phyloP scores from a whole-genome alignment of 495 filamentous ascomycete species.

The Aspergillus steynii region DNA sequence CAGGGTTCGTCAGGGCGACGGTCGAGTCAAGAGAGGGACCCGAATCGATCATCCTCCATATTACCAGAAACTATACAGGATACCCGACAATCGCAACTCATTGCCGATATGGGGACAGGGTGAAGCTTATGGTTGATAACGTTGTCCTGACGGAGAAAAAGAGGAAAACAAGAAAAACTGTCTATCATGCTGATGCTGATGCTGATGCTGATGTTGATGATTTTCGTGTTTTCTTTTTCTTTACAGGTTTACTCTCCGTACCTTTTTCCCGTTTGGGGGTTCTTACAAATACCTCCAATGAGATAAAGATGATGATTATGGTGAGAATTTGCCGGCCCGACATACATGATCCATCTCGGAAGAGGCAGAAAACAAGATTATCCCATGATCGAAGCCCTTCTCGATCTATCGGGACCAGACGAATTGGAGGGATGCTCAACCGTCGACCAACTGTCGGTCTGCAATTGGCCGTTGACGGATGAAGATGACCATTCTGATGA shows the following conservation, averaged over 20 bases:
- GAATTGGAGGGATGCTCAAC: background rate
- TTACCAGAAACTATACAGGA: background rate
- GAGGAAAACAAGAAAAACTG: background rate
- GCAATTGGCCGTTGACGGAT: background rate
- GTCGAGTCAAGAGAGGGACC: background rate
- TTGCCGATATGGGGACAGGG: background rate
- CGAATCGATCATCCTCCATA: background rate
- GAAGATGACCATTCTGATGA: background rate
- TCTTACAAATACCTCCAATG: background rate
- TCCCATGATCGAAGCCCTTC: background rate
- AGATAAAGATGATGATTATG: background rate
- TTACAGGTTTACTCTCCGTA: background rate
- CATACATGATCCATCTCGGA: background rate
- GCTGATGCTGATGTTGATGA: background rate
- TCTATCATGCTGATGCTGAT: background rate
- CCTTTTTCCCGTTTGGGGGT: background rate
- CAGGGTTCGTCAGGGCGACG: slow-evolving; percentile 19
- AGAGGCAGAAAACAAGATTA: slow-evolving; percentile 1
- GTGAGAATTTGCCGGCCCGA: slow-evolving; percentile 1
- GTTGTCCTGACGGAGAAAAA: background rate
- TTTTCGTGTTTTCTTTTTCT: background rate
- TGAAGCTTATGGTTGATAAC: background rate
- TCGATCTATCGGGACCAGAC: background rate
- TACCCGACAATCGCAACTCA: background rate
- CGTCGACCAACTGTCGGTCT: slow-evolving; percentile 3